Conservation (phyloP, 805 yeast genomes). For the Osmozyma mogii region DNA sequence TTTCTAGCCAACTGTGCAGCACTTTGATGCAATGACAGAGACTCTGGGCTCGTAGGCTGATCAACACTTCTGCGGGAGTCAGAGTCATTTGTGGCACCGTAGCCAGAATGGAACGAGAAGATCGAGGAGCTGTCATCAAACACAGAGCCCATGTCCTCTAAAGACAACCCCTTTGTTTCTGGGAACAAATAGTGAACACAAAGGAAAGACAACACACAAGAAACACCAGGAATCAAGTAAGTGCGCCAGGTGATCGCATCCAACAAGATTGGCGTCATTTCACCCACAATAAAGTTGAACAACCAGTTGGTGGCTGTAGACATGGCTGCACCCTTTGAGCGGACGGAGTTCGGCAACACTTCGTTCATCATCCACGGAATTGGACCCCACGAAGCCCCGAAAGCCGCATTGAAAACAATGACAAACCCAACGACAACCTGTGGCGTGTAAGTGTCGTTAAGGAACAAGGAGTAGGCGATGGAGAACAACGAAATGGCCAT, state of each 20-base stretch:
- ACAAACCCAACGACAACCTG: constrained; percentile 68
- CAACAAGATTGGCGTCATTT: constrained; percentile 79
- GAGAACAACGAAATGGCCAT: constrained; percentile 67
- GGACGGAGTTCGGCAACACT: constrained; percentile 72
- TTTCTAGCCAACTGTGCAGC: constrained; percentile 41
- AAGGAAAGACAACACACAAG: constrained; percentile 65
- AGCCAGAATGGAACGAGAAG: constrained; percentile 34
- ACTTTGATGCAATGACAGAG: constrained; percentile 15
- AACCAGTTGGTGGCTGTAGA: constrained; percentile 93
- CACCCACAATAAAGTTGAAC: constrained; percentile 87
- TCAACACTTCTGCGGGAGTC: constrained; percentile 4
- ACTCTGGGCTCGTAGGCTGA: background rate
- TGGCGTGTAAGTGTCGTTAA: constrained; percentile 45
- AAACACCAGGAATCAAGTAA: constrained; percentile 72
- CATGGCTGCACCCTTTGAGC: constrained; percentile 85
- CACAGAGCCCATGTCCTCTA: constrained; percentile 88
- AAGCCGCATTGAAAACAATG: constrained; percentile 70
- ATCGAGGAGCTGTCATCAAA: constrained; percentile 57
- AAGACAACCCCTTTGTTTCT: constrained; percentile 80
- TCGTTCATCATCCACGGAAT: constrained; percentile 91
- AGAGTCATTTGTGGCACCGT: constrained; percentile 11
- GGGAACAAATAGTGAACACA: constrained; percentile 73
- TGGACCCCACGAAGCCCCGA: constrained; percentile 93
- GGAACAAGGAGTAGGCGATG: constrained; percentile 48
- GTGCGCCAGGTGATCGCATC: constrained; percentile 72